Conservation (phyloP, 2,329 filamentous ascomycete genomes). For the Penicillium sp. region DNA sequence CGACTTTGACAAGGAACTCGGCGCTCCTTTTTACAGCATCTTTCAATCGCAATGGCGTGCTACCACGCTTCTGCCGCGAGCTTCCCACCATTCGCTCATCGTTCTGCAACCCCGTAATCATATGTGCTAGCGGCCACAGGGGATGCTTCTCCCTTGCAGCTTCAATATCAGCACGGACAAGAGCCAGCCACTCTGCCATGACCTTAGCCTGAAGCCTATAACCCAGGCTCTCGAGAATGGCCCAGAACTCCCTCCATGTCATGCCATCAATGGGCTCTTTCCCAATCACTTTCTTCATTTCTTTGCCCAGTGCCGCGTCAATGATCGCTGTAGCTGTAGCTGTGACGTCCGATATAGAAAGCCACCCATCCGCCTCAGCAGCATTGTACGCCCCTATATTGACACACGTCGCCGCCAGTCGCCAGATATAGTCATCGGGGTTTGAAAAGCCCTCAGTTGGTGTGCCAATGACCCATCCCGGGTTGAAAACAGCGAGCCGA, state of each 20-base stretch:
- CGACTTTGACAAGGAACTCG: constrained; percentile 15
- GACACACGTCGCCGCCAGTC: too few relatives aligned
- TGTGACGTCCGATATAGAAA: too few relatives aligned
- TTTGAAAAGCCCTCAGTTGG: too few relatives aligned
- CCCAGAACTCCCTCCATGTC: constrained; percentile 17
- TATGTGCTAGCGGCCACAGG: constrained; percentile 3
- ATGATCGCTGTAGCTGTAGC: too few relatives aligned
- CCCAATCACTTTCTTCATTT: not conserved
- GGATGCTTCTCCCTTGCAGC: not conserved
- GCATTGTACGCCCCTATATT: too few relatives aligned
- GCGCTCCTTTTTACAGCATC: constrained; percentile 13
- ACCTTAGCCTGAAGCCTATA: constrained; percentile 13
- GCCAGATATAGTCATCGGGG: too few relatives aligned
- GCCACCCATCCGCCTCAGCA: too few relatives aligned
- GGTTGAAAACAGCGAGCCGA: not conserved
- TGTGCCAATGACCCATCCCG: too few relatives aligned
- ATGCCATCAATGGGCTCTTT: constrained; percentile 9
- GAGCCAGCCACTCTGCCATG: not conserved
- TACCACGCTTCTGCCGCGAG: constrained; percentile 4
- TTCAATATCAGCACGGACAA: not conserved
- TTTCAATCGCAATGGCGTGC: constrained; percentile 14
- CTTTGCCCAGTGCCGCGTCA: not conserved
- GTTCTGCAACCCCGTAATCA: constrained; percentile 1
- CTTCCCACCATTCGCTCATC: constrained; percentile 1
- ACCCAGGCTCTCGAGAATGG: constrained; percentile 8